Evolutionary conservation across 257 asterid species (phyloP), one percentile per base, ranked within the genome.

Genomic region (Solanum tarapatanum): DNA sequence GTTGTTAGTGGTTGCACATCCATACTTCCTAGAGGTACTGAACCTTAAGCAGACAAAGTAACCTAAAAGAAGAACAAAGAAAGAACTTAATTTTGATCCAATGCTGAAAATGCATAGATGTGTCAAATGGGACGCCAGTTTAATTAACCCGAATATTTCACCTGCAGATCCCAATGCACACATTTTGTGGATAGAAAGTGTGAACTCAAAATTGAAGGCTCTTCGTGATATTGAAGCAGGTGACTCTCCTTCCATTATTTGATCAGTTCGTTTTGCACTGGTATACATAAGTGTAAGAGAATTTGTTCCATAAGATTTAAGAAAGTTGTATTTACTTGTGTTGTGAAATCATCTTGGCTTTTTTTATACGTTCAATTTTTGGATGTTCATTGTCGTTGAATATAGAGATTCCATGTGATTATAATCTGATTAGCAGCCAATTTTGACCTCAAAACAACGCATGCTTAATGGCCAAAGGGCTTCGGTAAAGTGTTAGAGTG

Each of bases 131-230:
- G 48, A 79, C 64, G 17, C 24, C 36, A 77, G 36, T 77, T 86
- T 39, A 80, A 26, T 35, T 24, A 72, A 33, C 73, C 62, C 66
- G 33, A 51, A 11, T 41, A 32, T 84, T 87, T 88, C 41, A 48
- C 30, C 75, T 82, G 88, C 96, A 96, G 99, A 96, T 89, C 99
- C 99, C 48, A 96, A 96, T 90, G 94, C 90, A 32, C 97, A 96
- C 88, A 92, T 96, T 36, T 73, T 93, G 58, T 96, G 99, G 99
- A 88, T 88, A 11, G 93, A 95, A 83, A 94, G 90, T 84, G 95
- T 88, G 83, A 93, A 92, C 82, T 92, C 94, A 82, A 91, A 91
- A 90, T 86, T 95, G 75, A 91, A 91, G 90, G 97, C 97, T 87
- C 97, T 95, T 83, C 93, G 95, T 33, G 97, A 93, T 86, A 95